These are phyloP conservation scores for Pisolithus marmoratus DNA, from an alignment of 768 basidiomycete genomes.

Conservation along the genomic window DNA sequence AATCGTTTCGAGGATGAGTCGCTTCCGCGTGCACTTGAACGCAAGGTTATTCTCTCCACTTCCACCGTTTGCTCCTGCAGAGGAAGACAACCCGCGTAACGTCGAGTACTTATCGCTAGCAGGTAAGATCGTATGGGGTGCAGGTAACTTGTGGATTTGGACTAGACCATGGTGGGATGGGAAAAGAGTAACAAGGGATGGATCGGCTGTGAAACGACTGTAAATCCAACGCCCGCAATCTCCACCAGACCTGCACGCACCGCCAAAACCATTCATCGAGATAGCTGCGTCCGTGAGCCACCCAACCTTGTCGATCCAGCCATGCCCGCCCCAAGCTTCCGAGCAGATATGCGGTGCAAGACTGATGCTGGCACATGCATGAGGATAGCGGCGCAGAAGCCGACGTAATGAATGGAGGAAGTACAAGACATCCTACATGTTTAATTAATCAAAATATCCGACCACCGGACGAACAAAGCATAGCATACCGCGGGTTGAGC, in stretches of 20 bases:
- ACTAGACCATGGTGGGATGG: slow-evolving; percentile 85
- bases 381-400: slow-evolving; percentile 50
- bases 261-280: slow-evolving; percentile 71
- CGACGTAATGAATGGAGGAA: slow-evolving; percentile 69
- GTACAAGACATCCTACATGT: slow-evolving; percentile 53
- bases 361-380: slow-evolving; percentile 62
- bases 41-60: slow-evolving; percentile 96
- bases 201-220: slow-evolving; percentile 50
- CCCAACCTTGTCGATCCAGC: slow-evolving; percentile 73
- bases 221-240: slow-evolving; percentile 6
- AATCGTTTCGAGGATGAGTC: slow-evolving; percentile 86
- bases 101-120: slow-evolving; percentile 80
- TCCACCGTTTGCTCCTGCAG: slow-evolving; percentile 44
- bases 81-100: slow-evolving; percentile 71
- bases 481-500: slow-evolving; percentile 44
- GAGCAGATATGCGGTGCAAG: slow-evolving; percentile 59
- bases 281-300: slow-evolving; percentile 77
- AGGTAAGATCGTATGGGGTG: slow-evolving; percentile 65
- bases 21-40: slow-evolving; percentile 86
- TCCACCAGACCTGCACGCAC: slow-evolving; percentile 37
- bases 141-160: slow-evolving; percentile 70
- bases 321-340: slow-evolving; percentile 53
- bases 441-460: slow-evolving; percentile 8
- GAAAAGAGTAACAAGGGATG: slow-evolving; percentile 67
- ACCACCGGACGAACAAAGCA: neutral